Percentiles rank a stretch among this genome's conserved stretches.
phyloP scores from a whole-genome alignment of 1,284 basidiomycete species.

The Schizophyllum amplum region DNA sequence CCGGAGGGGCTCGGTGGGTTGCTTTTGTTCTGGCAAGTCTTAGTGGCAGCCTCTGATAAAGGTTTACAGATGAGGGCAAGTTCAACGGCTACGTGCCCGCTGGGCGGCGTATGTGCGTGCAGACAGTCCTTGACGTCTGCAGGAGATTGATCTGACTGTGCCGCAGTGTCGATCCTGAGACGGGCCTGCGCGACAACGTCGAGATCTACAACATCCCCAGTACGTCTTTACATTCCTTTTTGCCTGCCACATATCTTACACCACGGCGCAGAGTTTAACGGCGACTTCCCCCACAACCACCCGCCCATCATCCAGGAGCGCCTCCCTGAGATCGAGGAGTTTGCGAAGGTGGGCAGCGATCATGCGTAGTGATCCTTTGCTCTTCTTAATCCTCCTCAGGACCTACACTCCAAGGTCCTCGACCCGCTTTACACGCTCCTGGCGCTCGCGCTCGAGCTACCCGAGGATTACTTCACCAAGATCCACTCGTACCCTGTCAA shows the following conservation, averaged over 20 bases:
- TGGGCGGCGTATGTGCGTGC: constrained; percentile 30
- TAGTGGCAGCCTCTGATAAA: background rate
- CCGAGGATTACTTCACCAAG: constrained; percentile 43
- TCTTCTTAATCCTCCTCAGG: constrained; percentile 13
- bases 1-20: no score
- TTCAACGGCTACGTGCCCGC: constrained; percentile 44
- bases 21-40: constrained; percentile 25
- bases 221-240: constrained; percentile 12
- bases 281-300: constrained; percentile 31
- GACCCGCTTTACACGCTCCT: constrained; percentile 38
- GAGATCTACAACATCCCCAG: constrained; percentile 48
- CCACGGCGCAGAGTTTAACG: constrained; percentile 39
- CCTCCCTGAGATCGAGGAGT: constrained; percentile 41
- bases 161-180: constrained; percentile 24
- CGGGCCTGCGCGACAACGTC: constrained; percentile 31
- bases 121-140: no score
- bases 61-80: constrained; percentile 28
- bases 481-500: constrained; percentile 39
- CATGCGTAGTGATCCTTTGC: constrained; percentile 3
- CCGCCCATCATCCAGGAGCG: constrained; percentile 29
- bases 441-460: constrained; percentile 47
- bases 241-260: background rate
- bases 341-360: constrained; percentile 25
- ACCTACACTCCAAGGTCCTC: constrained; percentile 39
- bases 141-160: background rate